These are phyloP conservation scores for Shiraia sp. DNA, from an alignment of 2,329 filamentous ascomycete species.

Conservation along the genomic window DNA sequence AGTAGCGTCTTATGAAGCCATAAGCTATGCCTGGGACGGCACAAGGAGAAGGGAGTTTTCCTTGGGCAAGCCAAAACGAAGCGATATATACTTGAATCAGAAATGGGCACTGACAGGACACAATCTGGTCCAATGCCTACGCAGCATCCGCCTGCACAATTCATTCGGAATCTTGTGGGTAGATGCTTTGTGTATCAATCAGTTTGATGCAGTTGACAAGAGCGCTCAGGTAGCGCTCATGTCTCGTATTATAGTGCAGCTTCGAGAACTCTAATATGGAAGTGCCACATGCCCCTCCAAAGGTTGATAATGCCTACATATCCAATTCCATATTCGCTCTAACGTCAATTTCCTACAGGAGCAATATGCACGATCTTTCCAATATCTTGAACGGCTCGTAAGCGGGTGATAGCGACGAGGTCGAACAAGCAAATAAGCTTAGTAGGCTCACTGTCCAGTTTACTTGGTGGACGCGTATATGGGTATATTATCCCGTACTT, in stretches of 20 bases:
- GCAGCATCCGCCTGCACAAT: background rate
- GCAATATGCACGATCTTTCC: too few relatives aligned
- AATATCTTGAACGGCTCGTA: too few relatives aligned
- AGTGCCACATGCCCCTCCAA: too few relatives aligned
- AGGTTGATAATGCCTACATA: too few relatives aligned
- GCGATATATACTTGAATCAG: too few relatives aligned
- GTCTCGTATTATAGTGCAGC: background rate
- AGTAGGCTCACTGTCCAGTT: background rate
- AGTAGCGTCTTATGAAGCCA: background rate
- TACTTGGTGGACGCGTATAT: background rate
- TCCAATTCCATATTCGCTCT: too few relatives aligned
- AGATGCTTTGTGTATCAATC: slow-evolving; percentile 2
- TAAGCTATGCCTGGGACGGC: background rate
- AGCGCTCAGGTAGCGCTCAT: background rate
- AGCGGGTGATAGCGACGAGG: too few relatives aligned
- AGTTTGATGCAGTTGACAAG: background rate
- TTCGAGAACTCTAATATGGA: background rate
- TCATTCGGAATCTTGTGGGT: background rate
- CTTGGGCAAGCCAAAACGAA: background rate
- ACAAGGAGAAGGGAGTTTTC: background rate
- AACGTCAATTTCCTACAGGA: too few relatives aligned
- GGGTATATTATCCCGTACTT: too few relatives aligned
- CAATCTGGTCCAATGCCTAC: too few relatives aligned
- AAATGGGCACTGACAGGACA: too few relatives aligned
- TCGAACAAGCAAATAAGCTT: too few relatives aligned